A percentile compares a stretch with the other conserved stretches of the same genome.
Evolutionary conservation across 2,329 filamentous ascomycete species (phyloP).

Genomic region (Trichoderma sp.): DNA sequence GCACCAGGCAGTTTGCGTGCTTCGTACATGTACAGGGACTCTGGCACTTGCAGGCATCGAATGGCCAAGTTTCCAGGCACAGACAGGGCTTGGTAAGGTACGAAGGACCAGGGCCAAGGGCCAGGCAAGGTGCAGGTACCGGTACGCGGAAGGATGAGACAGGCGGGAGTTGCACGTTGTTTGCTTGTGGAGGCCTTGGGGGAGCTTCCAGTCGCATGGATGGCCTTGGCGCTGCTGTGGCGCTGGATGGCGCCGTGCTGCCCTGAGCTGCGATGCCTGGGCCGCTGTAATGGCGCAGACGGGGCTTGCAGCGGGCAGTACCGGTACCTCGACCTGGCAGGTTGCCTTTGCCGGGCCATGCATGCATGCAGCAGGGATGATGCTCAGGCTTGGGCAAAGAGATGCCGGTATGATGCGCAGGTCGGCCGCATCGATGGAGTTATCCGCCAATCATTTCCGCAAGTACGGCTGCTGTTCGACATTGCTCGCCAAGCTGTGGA

Average conservation of each 20-base stretch:
- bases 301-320: background rate
- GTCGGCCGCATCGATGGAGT: constrained; percentile 1
- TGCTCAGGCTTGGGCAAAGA: background rate
- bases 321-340: background rate
- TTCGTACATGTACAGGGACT: background rate
- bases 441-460: constrained; percentile 19
- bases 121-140: background rate
- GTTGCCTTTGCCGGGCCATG: no score
- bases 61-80: background rate
- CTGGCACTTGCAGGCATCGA: background rate
- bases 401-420: constrained; percentile 10
- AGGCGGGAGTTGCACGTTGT: background rate
- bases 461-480: background rate
- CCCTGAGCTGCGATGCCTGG: background rate
- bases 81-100: no score
- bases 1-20: background rate
- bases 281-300: background rate
- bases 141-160: background rate
- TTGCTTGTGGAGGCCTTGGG: background rate
- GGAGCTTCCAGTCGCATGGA: background rate
- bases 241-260: background rate
- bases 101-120: no score
- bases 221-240: no score
- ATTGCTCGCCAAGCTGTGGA: background rate
- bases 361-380: background rate